A percentile compares a stretch with the other conserved stretches of the same genome.
Conservation (phyloP, 2,329 filamentous ascomycete genomes). For the Claviceps pusilla region DNA sequence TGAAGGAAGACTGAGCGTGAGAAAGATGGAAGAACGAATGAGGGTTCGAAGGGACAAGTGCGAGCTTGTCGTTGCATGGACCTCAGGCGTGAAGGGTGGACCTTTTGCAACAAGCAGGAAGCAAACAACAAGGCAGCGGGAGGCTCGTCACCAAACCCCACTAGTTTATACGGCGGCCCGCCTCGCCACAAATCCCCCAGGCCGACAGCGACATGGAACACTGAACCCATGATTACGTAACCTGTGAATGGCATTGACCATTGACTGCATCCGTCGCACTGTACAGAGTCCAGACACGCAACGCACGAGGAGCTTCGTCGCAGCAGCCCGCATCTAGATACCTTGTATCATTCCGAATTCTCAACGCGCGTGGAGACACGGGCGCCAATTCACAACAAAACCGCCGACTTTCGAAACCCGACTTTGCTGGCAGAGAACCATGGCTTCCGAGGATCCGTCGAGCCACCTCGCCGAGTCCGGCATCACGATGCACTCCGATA, state of each 20-base stretch:
- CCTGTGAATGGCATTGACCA: background rate
- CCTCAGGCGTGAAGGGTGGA: background rate
- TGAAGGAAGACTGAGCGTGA: background rate
- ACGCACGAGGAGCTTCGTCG: background rate
- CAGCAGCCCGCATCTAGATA: background rate
- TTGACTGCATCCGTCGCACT: background rate
- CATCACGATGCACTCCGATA: constrained; percentile 68
- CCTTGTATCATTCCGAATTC: background rate
- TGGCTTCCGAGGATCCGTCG: constrained; percentile 36
- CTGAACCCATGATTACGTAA: background rate
- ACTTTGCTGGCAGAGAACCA: constrained; percentile 15
- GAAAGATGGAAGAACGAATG: background rate
- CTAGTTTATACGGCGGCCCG: too few relatives aligned
- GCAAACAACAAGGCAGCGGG: background rate
- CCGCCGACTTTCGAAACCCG: background rate
- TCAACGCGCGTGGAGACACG: background rate
- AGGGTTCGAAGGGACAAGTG: background rate
- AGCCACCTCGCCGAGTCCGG: constrained; percentile 54
- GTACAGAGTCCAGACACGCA: background rate
- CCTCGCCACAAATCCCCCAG: background rate
- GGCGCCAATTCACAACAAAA: background rate
- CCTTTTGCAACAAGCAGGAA: background rate
- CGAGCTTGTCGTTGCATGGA: background rate
- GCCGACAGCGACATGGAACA: background rate
- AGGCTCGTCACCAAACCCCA: background rate